These are phyloP conservation scores for Saccharum spontaneum DNA, from an alignment of 176 grass and related monocot genomes.

Conservation along the genomic window DNA sequence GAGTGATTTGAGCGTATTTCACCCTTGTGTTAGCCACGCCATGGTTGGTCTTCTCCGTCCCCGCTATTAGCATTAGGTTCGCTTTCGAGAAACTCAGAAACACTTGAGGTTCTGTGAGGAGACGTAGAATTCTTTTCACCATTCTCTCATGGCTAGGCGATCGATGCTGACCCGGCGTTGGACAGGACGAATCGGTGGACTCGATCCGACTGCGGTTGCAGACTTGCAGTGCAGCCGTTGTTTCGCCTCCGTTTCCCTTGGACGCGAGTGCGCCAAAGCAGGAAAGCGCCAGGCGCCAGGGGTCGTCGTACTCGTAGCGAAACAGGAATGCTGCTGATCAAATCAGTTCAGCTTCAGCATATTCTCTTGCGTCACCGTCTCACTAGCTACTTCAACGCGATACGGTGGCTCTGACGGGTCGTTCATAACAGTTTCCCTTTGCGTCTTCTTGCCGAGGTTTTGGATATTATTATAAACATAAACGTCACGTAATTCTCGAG, in stretches of 20 bases:
- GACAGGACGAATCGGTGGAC: neutral
- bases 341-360: no score
- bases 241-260: neutral
- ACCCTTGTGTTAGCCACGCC: neutral
- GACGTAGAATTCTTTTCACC: neutral
- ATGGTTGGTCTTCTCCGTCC: neutral
- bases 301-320: no score
- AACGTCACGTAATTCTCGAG: neutral
- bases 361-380: neutral
- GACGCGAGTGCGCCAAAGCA: neutral
- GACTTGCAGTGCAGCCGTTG: constrained; percentile 10
- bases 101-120: neutral
- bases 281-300: neutral
- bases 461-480: no score
- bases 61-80: neutral
- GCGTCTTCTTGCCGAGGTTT: neutral
- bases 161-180: neutral
- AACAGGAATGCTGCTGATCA: no score
- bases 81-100: neutral
- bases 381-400: neutral
- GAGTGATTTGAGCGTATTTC: no score
- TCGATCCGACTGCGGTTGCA: neutral
- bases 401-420: no score
- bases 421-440: no score
- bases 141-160: neutral